A percentile compares a stretch with the other conserved stretches of the same genome.
phyloP scores from a whole-genome alignment of 2,329 filamentous ascomycete species.

The Penicillium sp. region DNA sequence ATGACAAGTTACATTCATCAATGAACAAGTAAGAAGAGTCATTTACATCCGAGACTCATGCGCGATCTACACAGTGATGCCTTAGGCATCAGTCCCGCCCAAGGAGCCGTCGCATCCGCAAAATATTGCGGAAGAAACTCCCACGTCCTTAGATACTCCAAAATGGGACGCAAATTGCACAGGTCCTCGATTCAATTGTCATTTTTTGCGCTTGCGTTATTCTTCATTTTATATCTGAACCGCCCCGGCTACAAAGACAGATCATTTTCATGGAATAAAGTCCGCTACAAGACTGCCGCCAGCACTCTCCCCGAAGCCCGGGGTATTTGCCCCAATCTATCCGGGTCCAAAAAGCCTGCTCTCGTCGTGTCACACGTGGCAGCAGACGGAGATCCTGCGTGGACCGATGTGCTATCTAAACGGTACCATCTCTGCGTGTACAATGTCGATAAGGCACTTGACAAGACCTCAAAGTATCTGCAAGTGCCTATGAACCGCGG shows the following conservation, averaged over 20 bases:
- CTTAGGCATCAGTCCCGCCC: neutral
- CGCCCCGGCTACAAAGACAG: slow-evolving; percentile 30
- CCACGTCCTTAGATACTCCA: neutral
- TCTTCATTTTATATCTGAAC: slow-evolving; percentile 40
- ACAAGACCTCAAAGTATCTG: slow-evolving; percentile 30
- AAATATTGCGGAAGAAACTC: neutral
- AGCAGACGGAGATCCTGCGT: slow-evolving; percentile 43
- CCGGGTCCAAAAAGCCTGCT: slow-evolving; percentile 41
- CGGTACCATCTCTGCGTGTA: slow-evolving; percentile 50
- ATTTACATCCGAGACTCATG: neutral
- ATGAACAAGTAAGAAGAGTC: neutral
- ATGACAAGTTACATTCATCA: neutral
- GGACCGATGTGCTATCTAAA: slow-evolving; percentile 40
- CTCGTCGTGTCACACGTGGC: slow-evolving; percentile 45
- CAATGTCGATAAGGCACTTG: slow-evolving; percentile 36
- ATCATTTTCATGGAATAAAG: slow-evolving; percentile 44
- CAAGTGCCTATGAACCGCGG: slow-evolving; percentile 48
- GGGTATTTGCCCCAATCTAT: slow-evolving; percentile 46
- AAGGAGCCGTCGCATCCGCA: neutral
- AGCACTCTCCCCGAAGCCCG: slow-evolving; percentile 34
- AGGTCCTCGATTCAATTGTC: slow-evolving; percentile 35
- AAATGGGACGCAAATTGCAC: slow-evolving; percentile 38
- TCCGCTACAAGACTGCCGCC: slow-evolving; percentile 44
- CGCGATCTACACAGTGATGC: neutral
- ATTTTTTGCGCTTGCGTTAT: slow-evolving; percentile 34